Evolutionary conservation across 257 asterid genomes (phyloP).

Genomic region (Echium plantagineum): DNA sequence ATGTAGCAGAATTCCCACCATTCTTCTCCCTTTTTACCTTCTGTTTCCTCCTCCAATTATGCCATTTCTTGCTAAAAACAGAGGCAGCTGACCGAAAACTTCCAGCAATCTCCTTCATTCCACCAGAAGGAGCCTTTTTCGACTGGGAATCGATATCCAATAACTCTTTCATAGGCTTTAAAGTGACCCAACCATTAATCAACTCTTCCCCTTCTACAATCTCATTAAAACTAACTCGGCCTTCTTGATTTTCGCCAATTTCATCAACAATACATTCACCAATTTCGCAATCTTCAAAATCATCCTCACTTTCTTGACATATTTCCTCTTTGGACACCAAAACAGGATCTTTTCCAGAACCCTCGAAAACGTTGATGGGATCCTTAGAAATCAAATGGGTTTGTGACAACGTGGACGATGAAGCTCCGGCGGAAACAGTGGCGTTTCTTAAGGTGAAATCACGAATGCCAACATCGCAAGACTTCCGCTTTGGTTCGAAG

Average conservation of each 20-base stretch:
- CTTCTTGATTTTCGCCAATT: conserved; percentile 24
- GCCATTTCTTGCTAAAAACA: conserved; percentile 87
- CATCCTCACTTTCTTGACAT: conserved; percentile 25
- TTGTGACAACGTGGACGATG: not conserved
- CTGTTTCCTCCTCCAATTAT: conserved; percentile 75
- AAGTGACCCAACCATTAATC: not conserved
- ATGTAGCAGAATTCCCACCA: conserved; percentile 39
- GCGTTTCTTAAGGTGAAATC: conserved; percentile 43
- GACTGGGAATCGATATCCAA: conserved; percentile 51
- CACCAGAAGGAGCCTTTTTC: conserved; percentile 53
- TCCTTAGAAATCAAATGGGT: conserved; percentile 9
- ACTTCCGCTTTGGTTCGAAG: conserved; percentile 76
- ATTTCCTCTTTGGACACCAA: conserved; percentile 34
- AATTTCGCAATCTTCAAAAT: conserved; percentile 12
- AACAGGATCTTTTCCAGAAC: conserved; percentile 27
- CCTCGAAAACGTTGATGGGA: conserved; percentile 7
- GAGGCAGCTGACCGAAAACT: conserved; percentile 74
- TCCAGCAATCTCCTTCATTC: conserved; percentile 31
- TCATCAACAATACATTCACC: conserved; percentile 38
- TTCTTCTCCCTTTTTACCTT: conserved; percentile 48
- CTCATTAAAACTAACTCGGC: conserved; percentile 29
- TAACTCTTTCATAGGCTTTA: conserved; percentile 76
- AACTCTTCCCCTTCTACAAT: conserved; percentile 49
- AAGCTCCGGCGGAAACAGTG: no score
- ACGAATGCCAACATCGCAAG: conserved; percentile 78